A percentile compares a stretch with the other conserved stretches of the same genome.
Evolutionary conservation across 768 basidiomycete genomes (phyloP).

Genomic region (Amanita exitialis): DNA sequence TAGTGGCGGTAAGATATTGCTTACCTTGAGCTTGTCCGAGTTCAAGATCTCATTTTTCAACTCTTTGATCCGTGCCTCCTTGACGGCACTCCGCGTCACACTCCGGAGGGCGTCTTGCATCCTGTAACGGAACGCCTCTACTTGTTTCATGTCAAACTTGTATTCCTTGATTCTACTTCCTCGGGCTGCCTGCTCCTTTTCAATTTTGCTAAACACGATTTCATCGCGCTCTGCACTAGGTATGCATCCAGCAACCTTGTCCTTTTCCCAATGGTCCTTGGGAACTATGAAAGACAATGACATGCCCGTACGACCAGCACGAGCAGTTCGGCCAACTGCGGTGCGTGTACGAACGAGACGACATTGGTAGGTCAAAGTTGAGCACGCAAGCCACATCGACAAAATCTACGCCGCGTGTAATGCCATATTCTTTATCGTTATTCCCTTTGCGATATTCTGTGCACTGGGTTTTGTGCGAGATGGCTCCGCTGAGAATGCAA

Average conservation of each 20-base stretch:
- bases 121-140: slow-evolving; percentile 94
- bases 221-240: slow-evolving; percentile 71
- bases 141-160: slow-evolving; percentile 89
- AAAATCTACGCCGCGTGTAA: slow-evolving; percentile 95
- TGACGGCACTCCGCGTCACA: slow-evolving; percentile 78
- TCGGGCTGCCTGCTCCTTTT: slow-evolving; percentile 57
- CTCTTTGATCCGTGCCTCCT: slow-evolving; percentile 91
- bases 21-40: slow-evolving; percentile 92
- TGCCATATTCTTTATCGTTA: slow-evolving; percentile 77
- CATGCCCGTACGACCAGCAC: slow-evolving; percentile 90
- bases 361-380: slow-evolving; percentile 94
- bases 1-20: slow-evolving; percentile 9
- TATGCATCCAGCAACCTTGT: slow-evolving; percentile 62
- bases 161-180: slow-evolving; percentile 75
- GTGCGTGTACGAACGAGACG: slow-evolving; percentile 85
- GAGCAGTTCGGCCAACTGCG: slow-evolving; percentile 94
- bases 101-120: slow-evolving; percentile 94
- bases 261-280: slow-evolving; percentile 54
- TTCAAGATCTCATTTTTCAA: slow-evolving; percentile 89
- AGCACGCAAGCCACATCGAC: slow-evolving; percentile 94
- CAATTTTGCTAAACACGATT: slow-evolving; percentile 64
- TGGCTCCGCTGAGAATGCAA: slow-evolving; percentile 23
- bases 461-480: slow-evolving; percentile 34
- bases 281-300: slow-evolving; percentile 85
- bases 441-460: slow-evolving; percentile 34